Evolutionary conservation across 2,329 filamentous ascomycete species (phyloP), one percentile per base, ranked within the genome.

Genomic region (Ophiosphaerella narmari): DNA sequence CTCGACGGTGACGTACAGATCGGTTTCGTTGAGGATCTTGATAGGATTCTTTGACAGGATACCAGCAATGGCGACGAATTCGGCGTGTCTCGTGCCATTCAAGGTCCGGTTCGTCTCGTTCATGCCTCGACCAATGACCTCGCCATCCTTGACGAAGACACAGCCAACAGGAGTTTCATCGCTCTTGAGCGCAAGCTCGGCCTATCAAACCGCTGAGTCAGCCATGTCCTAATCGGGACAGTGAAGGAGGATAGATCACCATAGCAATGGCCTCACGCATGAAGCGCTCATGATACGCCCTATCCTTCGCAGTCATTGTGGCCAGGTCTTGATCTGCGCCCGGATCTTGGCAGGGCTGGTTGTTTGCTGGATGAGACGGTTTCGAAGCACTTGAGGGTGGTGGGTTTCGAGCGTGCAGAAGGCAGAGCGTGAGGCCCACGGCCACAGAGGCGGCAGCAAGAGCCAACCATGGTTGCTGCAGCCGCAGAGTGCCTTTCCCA

Each of bases 81-180:
- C 94, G 38, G 94, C 94, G 74, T 99, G 94, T 23, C 92, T 86
- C 39, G 94, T 97, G 38, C 94, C 94, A 41, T 73, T 72, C 42
- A 72, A 56, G 14, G 69, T 72, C 16, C 68, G 64, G 41, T 72
- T 99, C 45, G 94, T 99, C 57, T 95, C 94, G 66, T 99, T 99
- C 89, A 97, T 97, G 55, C 94, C 94, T 56, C 83, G 84, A 36
- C 90, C 92, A 59, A 99, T 91, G 57, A 97, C 82, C 60, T 85
- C 80, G 58, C 86, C 87, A 24, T 90, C 76, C 69, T 91, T 83
- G 18, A 97, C 92, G 45, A 99, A 86, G 29, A 99, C 91, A 74
- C 94, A 99, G 41, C 94, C 95, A 16, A 99, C 94, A 1, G 94
- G 94, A 1, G 95, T 97, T 77, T 99, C 94, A 63, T 96, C 92